Conservation (phyloP, 768 basidiomycete genomes). For the Chalciporus piperatus region DNA sequence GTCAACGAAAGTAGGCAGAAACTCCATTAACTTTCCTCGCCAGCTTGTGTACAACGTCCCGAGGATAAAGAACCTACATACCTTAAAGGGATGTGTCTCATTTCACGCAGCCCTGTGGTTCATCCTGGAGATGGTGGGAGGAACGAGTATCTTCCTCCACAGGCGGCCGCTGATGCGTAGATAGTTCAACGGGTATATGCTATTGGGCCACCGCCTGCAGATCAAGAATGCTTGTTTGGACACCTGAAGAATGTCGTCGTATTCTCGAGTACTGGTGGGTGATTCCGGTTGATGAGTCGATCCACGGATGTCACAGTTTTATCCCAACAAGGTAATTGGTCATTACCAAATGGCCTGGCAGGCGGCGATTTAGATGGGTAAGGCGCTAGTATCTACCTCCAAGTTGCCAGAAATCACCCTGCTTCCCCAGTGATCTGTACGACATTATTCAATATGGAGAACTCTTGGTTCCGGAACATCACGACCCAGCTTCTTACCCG, state of each 20-base stretch:
- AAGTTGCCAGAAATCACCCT: not conserved
- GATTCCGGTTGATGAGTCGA: not conserved
- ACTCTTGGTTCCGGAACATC: constrained; percentile 51
- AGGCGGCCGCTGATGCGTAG: constrained; percentile 1
- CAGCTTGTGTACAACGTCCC: constrained; percentile 60
- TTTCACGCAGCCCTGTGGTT: constrained; percentile 70
- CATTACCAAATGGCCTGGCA: constrained; percentile 65
- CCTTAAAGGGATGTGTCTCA: constrained; percentile 57
- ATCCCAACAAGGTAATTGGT: constrained; percentile 47
- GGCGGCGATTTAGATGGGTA: constrained; percentile 85
- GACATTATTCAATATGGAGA: constrained; percentile 55
- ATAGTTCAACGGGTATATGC: constrained; percentile 69
- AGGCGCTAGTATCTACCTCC: constrained; percentile 8
- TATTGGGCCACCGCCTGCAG: constrained; percentile 65
- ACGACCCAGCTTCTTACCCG: constrained; percentile 52
- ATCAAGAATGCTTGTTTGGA: constrained; percentile 52
- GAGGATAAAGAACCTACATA: constrained; percentile 49
- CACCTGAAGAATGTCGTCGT: constrained; percentile 71
- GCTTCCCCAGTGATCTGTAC: constrained; percentile 55
- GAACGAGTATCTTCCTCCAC: not conserved
- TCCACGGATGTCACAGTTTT: not conserved
- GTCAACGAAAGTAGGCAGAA: not conserved
- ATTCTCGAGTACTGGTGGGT: constrained; percentile 57
- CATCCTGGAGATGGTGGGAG: constrained; percentile 71
- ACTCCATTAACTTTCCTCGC: not conserved